These are phyloP conservation scores for Fusarium lateritium DNA, from an alignment of 2,329 filamentous ascomycete species.

Conservation along the genomic window DNA sequence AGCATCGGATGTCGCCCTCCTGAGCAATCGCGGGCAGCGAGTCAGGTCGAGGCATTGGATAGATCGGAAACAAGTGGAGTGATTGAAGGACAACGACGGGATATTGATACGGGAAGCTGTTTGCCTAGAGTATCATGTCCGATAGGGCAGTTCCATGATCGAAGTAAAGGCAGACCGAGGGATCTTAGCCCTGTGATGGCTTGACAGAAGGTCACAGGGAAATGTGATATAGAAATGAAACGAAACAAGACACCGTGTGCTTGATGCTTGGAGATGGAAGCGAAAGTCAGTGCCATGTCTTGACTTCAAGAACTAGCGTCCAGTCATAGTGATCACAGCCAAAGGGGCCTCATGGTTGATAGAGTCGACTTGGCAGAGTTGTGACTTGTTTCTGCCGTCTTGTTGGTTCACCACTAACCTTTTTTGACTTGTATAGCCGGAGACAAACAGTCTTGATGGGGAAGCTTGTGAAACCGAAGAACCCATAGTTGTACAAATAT, in stretches of 20 bases:
- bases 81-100: constrained; percentile 26
- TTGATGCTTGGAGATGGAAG: constrained; percentile 29
- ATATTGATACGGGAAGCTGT: constrained; percentile 22
- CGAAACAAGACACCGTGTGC: constrained; percentile 26
- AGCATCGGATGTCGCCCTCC: constrained; percentile 11
- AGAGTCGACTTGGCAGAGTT: background rate
- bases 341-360: background rate
- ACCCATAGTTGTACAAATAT: constrained; percentile 11
- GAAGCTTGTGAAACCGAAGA: constrained; percentile 14
- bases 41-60: constrained; percentile 19
- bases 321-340: background rate
- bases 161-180: background rate
- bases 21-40: constrained; percentile 20
- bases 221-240: background rate
- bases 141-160: background rate
- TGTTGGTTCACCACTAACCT: constrained; percentile 1
- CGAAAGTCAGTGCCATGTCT: constrained; percentile 41
- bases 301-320: constrained; percentile 20
- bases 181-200: background rate
- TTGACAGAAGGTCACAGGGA: background rate
- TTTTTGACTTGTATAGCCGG: constrained; percentile 3
- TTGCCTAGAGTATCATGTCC: constrained; percentile 20
- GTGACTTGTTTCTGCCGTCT: constrained; percentile 10
- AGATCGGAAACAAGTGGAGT: constrained; percentile 31
- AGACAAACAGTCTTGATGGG: constrained; percentile 30